Conservation (phyloP, 2,329 filamentous ascomycete species). For the Fusarium nelsonii region DNA sequence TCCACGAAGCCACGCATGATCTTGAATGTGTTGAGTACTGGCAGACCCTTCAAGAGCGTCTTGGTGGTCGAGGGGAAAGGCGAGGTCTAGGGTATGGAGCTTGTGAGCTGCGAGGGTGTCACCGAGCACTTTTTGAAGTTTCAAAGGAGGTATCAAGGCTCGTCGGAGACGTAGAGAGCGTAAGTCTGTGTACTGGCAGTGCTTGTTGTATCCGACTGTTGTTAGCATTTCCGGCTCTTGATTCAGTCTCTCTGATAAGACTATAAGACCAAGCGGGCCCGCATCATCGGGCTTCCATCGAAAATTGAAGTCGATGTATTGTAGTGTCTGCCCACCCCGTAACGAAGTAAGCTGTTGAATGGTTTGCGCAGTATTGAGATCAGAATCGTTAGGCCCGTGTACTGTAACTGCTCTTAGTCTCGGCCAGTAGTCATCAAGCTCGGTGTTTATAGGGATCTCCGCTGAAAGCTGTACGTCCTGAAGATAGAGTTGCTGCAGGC, state of each 20-base stretch:
- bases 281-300: constrained; percentile 43
- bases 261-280: constrained; percentile 39
- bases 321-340: constrained; percentile 45
- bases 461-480: constrained; percentile 44
- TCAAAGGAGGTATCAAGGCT: constrained; percentile 44
- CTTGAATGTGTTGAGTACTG: constrained; percentile 49
- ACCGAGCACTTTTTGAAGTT: constrained; percentile 44
- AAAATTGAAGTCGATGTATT: constrained; percentile 51
- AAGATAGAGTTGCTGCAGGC: constrained; percentile 52
- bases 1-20: constrained; percentile 54
- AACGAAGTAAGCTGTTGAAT: constrained; percentile 48
- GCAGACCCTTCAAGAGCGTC: constrained; percentile 42
- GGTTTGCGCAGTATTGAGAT: constrained; percentile 40
- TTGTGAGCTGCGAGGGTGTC: constrained; percentile 46
- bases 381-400: constrained; percentile 38
- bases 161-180: constrained; percentile 48
- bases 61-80: constrained; percentile 50
- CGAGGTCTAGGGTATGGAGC: constrained; percentile 53
- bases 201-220: constrained; percentile 17
- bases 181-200: constrained; percentile 46
- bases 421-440: constrained; percentile 47
- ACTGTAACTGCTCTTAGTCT: constrained; percentile 50
- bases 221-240: constrained; percentile 27
- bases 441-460: constrained; percentile 8
- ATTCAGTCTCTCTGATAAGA: constrained; percentile 31